Evolutionary conservation across 805 yeast genomes (phyloP).

Genomic region (Metschnikowia henanensis): DNA sequence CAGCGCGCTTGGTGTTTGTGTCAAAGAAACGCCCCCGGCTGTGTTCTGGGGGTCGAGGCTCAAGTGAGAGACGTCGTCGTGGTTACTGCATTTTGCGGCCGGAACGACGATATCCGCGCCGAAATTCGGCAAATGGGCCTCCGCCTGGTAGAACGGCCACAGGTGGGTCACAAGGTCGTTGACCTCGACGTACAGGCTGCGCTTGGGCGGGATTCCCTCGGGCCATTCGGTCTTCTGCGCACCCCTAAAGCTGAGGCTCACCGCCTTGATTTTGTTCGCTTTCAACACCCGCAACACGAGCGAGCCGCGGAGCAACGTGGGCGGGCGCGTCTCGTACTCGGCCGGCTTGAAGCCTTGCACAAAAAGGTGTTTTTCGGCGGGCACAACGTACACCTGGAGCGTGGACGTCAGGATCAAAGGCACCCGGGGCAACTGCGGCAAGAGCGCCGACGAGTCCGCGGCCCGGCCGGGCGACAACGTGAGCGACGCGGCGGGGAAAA

Average conservation of each 20-base stretch:
- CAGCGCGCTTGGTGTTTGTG: neutral
- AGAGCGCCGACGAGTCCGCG: conserved; percentile 8
- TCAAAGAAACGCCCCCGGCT: neutral
- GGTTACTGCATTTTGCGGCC: neutral
- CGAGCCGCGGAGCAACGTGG: conserved; percentile 80
- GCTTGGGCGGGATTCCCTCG: conserved; percentile 95
- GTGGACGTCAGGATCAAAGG: conserved; percentile 65
- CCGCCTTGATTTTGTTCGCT: conserved; percentile 66
- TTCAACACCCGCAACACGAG: conserved; percentile 67
- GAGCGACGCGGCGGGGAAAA: conserved; percentile 25
- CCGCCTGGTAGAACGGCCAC: conserved; percentile 78
- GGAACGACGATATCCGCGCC: conserved; percentile 48
- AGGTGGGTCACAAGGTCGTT: conserved; percentile 71
- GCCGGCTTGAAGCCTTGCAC: conserved; percentile 76
- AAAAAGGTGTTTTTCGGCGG: conserved; percentile 79
- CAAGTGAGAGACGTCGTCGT: conserved; percentile 37
- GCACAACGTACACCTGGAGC: conserved; percentile 65
- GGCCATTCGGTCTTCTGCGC: conserved; percentile 90
- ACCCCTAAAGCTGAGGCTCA: conserved; percentile 65
- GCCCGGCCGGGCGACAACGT: conserved; percentile 11
- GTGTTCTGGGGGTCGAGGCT: conserved; percentile 24
- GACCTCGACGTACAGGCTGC: conserved; percentile 61
- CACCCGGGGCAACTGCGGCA: conserved; percentile 50
- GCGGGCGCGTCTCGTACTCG: conserved; percentile 67
- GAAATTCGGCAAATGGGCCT: conserved; percentile 27